Evolutionary conservation across 345 rosid species (phyloP).

Genomic region (Lumnitzera racemosa): DNA sequence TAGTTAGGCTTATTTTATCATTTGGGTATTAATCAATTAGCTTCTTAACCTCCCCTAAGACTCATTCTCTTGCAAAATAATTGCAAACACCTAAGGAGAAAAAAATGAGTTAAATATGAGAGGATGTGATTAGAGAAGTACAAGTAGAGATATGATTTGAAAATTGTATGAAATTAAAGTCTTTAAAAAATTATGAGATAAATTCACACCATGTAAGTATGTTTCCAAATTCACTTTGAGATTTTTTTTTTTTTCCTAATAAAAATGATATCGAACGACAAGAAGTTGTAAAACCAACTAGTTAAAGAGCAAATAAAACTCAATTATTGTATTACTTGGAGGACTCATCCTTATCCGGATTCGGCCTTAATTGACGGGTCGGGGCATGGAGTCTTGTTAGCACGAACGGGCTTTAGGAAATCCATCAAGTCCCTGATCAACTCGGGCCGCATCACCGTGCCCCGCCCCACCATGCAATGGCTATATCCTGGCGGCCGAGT

Average conservation of each 20-base stretch:
- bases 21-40: slow-evolving; percentile 35
- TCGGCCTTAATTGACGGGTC: slow-evolving; percentile 65
- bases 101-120: too few relatives aligned
- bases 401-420: slow-evolving; percentile 41
- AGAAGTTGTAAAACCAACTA: too few relatives aligned
- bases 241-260: too few relatives aligned
- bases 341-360: slow-evolving; percentile 59
- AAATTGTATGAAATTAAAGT: too few relatives aligned
- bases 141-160: too few relatives aligned
- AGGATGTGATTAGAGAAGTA: too few relatives aligned
- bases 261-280: too few relatives aligned
- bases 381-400: slow-evolving; percentile 51
- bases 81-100: slow-evolving; percentile 28
- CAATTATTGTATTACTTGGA: slow-evolving; percentile 17
- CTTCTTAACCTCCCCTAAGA: slow-evolving; percentile 48
- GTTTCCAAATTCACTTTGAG: too few relatives aligned
- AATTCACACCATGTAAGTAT: too few relatives aligned
- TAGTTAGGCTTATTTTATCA: slow-evolving; percentile 58
- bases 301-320: too few relatives aligned
- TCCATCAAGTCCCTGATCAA: slow-evolving; percentile 78
- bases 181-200: too few relatives aligned
- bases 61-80: slow-evolving; percentile 66
- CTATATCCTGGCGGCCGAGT: slow-evolving; percentile 70
- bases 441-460: slow-evolving; percentile 70
- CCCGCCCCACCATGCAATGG: slow-evolving; percentile 52